Conservation (phyloP, 140 eudicot genomes). For the Anethum foeniculum region DNA sequence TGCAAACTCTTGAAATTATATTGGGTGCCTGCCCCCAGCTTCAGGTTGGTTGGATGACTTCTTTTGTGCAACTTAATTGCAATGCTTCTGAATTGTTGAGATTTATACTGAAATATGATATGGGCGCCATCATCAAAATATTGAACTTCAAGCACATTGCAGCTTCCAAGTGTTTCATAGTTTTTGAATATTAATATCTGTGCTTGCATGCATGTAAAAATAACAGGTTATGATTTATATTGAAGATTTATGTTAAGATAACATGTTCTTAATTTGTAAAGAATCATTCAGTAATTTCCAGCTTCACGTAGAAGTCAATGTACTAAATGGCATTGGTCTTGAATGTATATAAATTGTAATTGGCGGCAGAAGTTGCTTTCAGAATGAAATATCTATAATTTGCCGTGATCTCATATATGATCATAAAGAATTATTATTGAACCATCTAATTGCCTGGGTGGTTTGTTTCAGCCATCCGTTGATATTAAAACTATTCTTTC, state of each 20-base stretch:
- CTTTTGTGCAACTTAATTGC: background rate
- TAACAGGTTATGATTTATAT: background rate
- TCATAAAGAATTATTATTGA: background rate
- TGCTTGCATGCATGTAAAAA: background rate
- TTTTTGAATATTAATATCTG: background rate
- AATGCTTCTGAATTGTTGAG: background rate
- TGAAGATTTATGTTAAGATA: background rate
- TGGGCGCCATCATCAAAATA: background rate
- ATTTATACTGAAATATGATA: background rate
- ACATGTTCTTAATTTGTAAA: background rate
- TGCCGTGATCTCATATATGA: background rate
- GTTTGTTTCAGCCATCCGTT: conserved; percentile 46
- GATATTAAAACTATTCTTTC: conserved; percentile 63
- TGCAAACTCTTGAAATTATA: conserved; percentile 87
- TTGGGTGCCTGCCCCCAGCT: conserved; percentile 95
- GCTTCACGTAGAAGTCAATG: background rate
- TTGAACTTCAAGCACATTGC: background rate
- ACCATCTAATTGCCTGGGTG: background rate
- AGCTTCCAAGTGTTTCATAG: background rate
- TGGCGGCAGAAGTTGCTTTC: background rate
- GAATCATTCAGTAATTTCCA: background rate
- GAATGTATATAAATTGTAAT: background rate
- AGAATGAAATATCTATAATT: background rate
- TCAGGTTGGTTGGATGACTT: conserved; percentile 47
- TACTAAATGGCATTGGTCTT: background rate